Conservation (phyloP, 805 yeast genomes). For the Saccharomycopsis fermentans region DNA sequence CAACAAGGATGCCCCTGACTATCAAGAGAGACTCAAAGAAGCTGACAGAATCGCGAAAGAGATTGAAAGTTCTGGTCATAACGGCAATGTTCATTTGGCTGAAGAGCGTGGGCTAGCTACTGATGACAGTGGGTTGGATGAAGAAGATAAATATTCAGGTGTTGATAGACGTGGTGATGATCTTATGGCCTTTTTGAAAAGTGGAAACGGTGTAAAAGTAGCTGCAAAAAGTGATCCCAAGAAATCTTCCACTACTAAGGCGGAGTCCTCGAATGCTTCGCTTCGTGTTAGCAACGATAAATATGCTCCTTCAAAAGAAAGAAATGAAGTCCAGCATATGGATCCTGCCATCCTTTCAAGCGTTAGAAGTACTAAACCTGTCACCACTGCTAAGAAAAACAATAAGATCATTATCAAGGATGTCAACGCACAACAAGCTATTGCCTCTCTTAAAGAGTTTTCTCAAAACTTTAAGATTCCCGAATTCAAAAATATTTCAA, state of each 20-base stretch:
- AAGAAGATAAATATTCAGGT: conserved; percentile 93
- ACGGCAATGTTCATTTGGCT: conserved; percentile 71
- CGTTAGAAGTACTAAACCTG: neutral
- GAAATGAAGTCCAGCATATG: conserved; percentile 34
- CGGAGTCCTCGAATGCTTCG: neutral
- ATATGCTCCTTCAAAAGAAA: conserved; percentile 48
- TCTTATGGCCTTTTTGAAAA: conserved; percentile 37
- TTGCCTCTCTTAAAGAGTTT: conserved; percentile 64
- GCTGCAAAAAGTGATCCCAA: neutral
- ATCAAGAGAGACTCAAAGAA: conserved; percentile 45
- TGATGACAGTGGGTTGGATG: conserved; percentile 84
- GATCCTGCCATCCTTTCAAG: conserved; percentile 63
- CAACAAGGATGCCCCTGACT: conserved; percentile 65
- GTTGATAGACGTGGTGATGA: conserved; percentile 57
- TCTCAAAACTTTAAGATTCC: conserved; percentile 74
- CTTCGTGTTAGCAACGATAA: conserved; percentile 27
- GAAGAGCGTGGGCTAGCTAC: conserved; percentile 78
- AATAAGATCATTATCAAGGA: neutral
- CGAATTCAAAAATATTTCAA: conserved; percentile 21
- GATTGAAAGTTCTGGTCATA: conserved; percentile 55
- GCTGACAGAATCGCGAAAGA: conserved; percentile 80
- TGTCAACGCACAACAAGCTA: conserved; percentile 47
- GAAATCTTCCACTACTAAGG: neutral
- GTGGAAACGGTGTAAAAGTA: conserved; percentile 1
- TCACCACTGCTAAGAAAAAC: neutral